phyloP scores from a whole-genome alignment of 2,329 filamentous ascomycete genomes.

The Phialophora expanda region DNA sequence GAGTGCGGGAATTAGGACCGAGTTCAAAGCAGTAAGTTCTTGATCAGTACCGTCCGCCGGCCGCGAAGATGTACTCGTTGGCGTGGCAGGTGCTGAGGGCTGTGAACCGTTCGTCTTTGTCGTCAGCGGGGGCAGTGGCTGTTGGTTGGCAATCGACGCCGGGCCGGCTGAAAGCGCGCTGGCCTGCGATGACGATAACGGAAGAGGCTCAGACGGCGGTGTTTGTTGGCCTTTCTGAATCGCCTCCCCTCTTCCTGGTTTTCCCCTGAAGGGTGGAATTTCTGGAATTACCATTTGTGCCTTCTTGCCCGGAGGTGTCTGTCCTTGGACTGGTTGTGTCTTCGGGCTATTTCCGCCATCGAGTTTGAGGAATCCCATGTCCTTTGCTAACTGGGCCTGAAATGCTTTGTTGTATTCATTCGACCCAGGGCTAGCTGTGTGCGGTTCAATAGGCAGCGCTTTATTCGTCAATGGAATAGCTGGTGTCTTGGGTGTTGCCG shows the following conservation, averaged over 20 bases:
- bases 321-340: slow-evolving; percentile 17
- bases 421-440: slow-evolving; percentile 46
- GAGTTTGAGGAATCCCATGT: slow-evolving; percentile 49
- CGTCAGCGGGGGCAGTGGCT: slow-evolving; percentile 30
- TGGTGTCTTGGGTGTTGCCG: slow-evolving; percentile 54
- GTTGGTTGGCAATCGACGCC: slow-evolving; percentile 29
- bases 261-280: slow-evolving; percentile 45
- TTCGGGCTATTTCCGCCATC: slow-evolving; percentile 40
- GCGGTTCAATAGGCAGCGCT: slow-evolving; percentile 36
- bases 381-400: slow-evolving; percentile 50
- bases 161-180: slow-evolving; percentile 29
- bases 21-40: slow-evolving; percentile 84
- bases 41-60: slow-evolving; percentile 56
- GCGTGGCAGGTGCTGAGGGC: slow-evolving; percentile 42
- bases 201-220: slow-evolving; percentile 40
- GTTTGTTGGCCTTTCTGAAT: slow-evolving; percentile 36
- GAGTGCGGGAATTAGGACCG: slow-evolving; percentile 90
- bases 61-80: slow-evolving; percentile 23
- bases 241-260: slow-evolving; percentile 37
- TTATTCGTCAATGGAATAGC: slow-evolving; percentile 52
- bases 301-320: slow-evolving; percentile 40
- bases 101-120: slow-evolving; percentile 25
- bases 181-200: slow-evolving; percentile 40
- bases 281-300: slow-evolving; percentile 43
- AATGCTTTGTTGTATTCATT: slow-evolving; percentile 51